Conservation (phyloP, 2,329 filamentous ascomycete genomes). For the Diaporthe vaccinii region DNA sequence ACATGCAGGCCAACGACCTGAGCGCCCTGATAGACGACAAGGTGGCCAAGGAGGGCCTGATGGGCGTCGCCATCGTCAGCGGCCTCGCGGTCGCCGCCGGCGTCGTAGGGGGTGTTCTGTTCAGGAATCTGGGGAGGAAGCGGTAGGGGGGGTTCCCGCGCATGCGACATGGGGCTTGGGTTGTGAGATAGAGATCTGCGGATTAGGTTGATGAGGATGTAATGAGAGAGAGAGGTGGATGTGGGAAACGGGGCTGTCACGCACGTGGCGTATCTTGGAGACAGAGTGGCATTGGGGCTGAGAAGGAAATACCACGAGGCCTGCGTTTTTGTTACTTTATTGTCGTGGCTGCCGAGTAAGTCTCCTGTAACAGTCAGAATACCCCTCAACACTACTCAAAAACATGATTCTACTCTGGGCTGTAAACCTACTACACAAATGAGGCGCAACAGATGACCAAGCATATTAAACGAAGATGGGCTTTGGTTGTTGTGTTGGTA, state of each 20-base stretch:
- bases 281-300: not conserved
- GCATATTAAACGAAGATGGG: no score
- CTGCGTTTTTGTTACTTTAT: slow-evolving; percentile 7
- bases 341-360: slow-evolving; percentile 16
- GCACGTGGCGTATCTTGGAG: not conserved
- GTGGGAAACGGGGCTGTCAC: not conserved
- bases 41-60: slow-evolving; percentile 92
- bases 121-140: slow-evolving; percentile 80
- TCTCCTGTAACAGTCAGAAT: not conserved
- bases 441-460: not conserved
- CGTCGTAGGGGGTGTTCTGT: slow-evolving; percentile 88
- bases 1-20: slow-evolving; percentile 90
- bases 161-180: not conserved
- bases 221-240: not conserved
- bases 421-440: not conserved
- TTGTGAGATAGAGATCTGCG: not conserved
- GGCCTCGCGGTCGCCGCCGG: slow-evolving; percentile 93
- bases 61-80: slow-evolving; percentile 95
- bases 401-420: not conserved
- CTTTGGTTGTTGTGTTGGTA: not conserved
- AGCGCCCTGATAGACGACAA: slow-evolving; percentile 93
- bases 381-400: not conserved
- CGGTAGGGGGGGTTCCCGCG: slow-evolving; percentile 52
- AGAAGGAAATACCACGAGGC: slow-evolving; percentile 3
- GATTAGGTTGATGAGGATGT: not conserved